Evolutionary conservation across 2,329 filamentous ascomycete genomes (phyloP), one percentile per base, ranked within the genome.

Genomic region (Diaporthe sp.): DNA sequence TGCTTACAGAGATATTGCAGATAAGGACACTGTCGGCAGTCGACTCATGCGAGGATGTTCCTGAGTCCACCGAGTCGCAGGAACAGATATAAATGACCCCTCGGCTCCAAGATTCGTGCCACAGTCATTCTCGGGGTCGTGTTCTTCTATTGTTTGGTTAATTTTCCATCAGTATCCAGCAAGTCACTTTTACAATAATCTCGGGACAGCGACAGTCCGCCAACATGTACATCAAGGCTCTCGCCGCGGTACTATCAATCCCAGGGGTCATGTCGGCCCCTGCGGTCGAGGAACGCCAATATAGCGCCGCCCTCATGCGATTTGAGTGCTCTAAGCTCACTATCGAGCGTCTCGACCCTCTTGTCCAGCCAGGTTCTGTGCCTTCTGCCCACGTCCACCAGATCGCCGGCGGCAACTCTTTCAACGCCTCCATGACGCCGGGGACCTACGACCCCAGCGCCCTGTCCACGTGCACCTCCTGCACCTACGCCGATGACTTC

Each of bases 331-430:
- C 80, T 0, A 70, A 80, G 65, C 72, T 79, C 15, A 73, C 77
- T 4, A 77, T 81, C 15, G 80, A 81, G 51, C 79, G 80, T n/a
- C 78, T 81, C n/a, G 80, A 81, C 34, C 80, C 80, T 76, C 80
- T 71, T 1, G 78, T 78, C 1, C 44, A 70, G n/a, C 72, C 73
- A 0, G 73, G 67, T 25, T 17, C 17, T 20, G 47, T 72, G 5
- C 65, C 67, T 5, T 75, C 65, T 39, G 55, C 53, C 25, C 73
- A 75, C 47, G 73, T 71, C 12, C 73, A 75, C 22, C 73, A 71
- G 67, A 55, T 75, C 47, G 73, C 70, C 2, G 73, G 73, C 1
- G 73, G 67, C 1, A 65, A 75, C 61, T 70, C 55, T 2, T 75
- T 75, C 47, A 72, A 75, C 25, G 73, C 73, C 67, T 42, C 73